Evolutionary conservation across 1,139 yeast genomes (phyloP).

Genomic region (Geotrichum restrictum): DNA sequence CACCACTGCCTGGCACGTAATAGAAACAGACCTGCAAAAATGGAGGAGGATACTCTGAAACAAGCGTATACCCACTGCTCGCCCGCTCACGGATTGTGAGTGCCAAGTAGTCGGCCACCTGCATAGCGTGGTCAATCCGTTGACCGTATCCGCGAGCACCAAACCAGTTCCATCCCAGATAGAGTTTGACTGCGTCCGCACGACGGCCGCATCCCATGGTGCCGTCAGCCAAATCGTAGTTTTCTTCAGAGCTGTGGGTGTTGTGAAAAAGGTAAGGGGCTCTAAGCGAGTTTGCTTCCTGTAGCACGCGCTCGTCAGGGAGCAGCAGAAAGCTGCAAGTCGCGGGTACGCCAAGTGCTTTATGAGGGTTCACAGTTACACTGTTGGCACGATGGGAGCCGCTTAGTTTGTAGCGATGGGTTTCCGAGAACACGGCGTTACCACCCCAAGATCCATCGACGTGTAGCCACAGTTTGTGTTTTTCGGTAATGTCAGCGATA

Average conservation of each 20-base stretch:
- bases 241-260: conserved; percentile 47
- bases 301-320: conserved; percentile 64
- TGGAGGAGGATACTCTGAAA: conserved; percentile 59
- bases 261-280: conserved; percentile 84
- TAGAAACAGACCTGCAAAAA: conserved; percentile 84
- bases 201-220: conserved; percentile 93
- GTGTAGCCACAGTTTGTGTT: conserved; percentile 66
- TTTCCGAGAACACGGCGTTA: conserved; percentile 62
- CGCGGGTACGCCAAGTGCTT: conserved; percentile 85
- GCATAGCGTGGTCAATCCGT: conserved; percentile 70
- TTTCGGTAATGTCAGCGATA: conserved; percentile 53
- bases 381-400: conserved; percentile 71
- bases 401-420: conserved; percentile 43
- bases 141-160: conserved; percentile 53
- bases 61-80: conserved; percentile 47
- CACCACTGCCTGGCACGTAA: conserved; percentile 46
- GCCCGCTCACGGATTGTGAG: conserved; percentile 37
- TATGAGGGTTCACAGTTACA: conserved; percentile 83
- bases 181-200: conserved; percentile 75
- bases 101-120: conserved; percentile 60
- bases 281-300: conserved; percentile 65
- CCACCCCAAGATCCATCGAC: conserved; percentile 95
- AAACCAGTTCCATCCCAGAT: conserved; percentile 76
- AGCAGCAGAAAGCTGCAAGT: conserved; percentile 77
- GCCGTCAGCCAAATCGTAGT: conserved; percentile 80